phyloP scores from a whole-genome alignment of 2,329 filamentous ascomycete species.

The Metarhizium robertsii region DNA sequence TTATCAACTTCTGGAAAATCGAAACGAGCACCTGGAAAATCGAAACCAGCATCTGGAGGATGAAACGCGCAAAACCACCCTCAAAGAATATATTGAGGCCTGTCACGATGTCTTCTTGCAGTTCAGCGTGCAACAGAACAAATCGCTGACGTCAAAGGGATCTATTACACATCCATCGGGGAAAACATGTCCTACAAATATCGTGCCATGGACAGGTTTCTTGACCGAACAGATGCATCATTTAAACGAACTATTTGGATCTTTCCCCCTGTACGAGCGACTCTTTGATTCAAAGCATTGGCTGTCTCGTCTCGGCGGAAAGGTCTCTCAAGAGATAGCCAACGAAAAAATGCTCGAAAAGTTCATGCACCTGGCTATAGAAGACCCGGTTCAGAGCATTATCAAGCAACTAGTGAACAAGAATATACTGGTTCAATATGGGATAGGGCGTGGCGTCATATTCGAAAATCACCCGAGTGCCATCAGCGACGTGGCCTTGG shows the following conservation, averaged over 20 bases:
- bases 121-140: not conserved
- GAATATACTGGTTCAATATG: not conserved
- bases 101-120: not conserved
- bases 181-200: not conserved
- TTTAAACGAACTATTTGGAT: not conserved
- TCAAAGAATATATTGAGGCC: not conserved
- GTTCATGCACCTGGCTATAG: not conserved
- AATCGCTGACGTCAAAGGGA: not conserved
- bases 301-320: not conserved
- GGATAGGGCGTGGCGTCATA: not conserved
- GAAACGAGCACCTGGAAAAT: no score
- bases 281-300: not conserved
- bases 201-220: not conserved
- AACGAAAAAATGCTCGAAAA: not conserved
- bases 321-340: no score
- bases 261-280: not conserved
- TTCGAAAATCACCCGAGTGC: not conserved
- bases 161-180: not conserved
- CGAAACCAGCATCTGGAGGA: no score
- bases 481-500: not conserved
- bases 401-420: fast-evolving
- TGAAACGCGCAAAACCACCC: not conserved
- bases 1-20: no score
- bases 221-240: not conserved
- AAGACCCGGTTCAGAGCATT: not conserved